A percentile compares a stretch with the other conserved stretches of the same genome.
phyloP scores from a whole-genome alignment of 2,329 filamentous ascomycete species.

The Cercospora canescens region DNA sequence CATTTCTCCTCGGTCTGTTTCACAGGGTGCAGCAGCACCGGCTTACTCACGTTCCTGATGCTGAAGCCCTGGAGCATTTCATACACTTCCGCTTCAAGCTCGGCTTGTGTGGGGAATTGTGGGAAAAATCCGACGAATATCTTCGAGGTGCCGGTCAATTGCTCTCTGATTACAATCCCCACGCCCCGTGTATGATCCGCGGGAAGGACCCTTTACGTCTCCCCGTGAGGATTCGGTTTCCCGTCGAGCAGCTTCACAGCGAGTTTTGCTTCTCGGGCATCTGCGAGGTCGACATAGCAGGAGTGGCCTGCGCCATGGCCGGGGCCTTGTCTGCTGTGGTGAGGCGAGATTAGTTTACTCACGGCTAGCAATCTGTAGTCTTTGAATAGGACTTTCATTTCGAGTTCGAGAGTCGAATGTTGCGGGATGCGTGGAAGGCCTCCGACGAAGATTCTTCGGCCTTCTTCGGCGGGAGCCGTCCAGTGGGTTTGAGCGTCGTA shows the following conservation, averaged over 20 bases:
- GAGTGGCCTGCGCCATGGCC: background rate
- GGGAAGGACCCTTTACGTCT: background rate
- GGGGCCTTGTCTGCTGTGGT: background rate
- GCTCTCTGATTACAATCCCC: too few relatives aligned
- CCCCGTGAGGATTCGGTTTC: background rate
- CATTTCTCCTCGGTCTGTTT: background rate
- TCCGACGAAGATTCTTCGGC: background rate
- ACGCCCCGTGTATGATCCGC: too few relatives aligned
- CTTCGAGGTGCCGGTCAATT: too few relatives aligned
- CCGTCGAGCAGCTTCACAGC: background rate
- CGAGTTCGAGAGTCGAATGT: background rate
- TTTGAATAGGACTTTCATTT: background rate
- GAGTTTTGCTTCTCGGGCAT: background rate
- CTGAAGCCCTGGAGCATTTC: too few relatives aligned
- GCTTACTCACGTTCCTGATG: too few relatives aligned
- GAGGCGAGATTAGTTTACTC: background rate
- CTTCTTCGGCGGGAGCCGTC: background rate
- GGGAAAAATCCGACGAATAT: too few relatives aligned
- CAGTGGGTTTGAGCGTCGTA: background rate
- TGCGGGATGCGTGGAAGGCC: background rate
- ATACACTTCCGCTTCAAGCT: too few relatives aligned
- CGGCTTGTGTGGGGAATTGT: too few relatives aligned
- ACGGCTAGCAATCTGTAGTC: background rate
- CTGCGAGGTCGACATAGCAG: background rate
- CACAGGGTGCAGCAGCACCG: background rate